A percentile compares a stretch with the other conserved stretches of the same genome.
Evolutionary conservation across 306 rosid genomes (phyloP).

Genomic region (Casuarina equisetifolia): DNA sequence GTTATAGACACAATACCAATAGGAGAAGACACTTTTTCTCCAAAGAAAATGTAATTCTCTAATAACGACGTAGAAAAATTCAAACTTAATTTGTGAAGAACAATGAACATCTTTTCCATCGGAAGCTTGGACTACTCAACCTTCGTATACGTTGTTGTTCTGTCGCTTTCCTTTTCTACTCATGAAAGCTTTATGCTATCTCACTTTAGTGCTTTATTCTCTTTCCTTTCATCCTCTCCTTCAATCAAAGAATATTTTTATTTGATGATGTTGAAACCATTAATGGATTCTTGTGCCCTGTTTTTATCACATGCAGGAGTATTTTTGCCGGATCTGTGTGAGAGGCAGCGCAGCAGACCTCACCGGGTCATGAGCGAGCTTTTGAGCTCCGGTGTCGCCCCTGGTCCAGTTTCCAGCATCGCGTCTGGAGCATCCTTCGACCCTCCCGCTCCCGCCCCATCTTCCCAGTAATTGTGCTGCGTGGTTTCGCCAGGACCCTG

Average conservation of each 20-base stretch:
- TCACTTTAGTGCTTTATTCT: not conserved
- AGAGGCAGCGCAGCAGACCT: slow-evolving; percentile 54
- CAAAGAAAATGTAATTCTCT: too few relatives aligned
- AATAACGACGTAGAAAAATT: too few relatives aligned
- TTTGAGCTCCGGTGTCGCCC: slow-evolving; percentile 65
- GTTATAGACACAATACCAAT: too few relatives aligned
- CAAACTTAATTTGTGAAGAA: not conserved
- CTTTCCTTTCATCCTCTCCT: slow-evolving; percentile 14
- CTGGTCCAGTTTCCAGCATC: slow-evolving; percentile 39
- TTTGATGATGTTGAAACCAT: not conserved
- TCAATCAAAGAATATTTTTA: slow-evolving; percentile 18
- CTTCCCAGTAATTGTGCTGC: slow-evolving; percentile 10
- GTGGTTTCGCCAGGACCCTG: not conserved
- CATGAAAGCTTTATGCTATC: slow-evolving; percentile 6
- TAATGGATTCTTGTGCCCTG: not conserved
- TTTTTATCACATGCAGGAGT: slow-evolving; percentile 48
- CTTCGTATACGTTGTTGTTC: slow-evolving; percentile 4
- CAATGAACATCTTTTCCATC: not conserved
- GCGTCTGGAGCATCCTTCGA: too few relatives aligned
- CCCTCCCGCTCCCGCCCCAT: slow-evolving; percentile 7
- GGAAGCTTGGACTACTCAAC: not conserved
- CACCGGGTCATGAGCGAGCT: slow-evolving; percentile 64
- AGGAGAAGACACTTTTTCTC: too few relatives aligned
- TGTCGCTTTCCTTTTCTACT: not conserved
- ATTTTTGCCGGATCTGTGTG: slow-evolving; percentile 64